Conservation (phyloP, 805 yeast genomes). For the Naumovozyma baii region DNA sequence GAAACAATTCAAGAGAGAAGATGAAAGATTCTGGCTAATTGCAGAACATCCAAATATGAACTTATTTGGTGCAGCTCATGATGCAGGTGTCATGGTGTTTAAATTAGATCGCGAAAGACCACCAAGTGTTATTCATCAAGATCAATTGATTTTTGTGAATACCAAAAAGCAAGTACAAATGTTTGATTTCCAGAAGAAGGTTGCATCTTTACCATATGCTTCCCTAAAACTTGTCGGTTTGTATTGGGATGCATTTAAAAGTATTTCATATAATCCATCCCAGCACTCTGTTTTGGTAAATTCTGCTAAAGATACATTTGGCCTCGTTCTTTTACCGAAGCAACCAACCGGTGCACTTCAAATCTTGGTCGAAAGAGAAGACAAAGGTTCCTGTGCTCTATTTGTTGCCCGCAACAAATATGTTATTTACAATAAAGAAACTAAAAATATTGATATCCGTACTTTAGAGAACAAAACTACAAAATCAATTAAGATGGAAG, state of each 20-base stretch:
- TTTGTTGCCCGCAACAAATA: slow-evolving; percentile 94
- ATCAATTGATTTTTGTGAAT: slow-evolving; percentile 66
- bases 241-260: slow-evolving; percentile 77
- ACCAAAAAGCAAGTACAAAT: slow-evolving; percentile 78
- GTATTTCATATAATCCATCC: slow-evolving; percentile 83
- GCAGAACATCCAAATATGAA: slow-evolving; percentile 85
- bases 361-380: slow-evolving; percentile 70
- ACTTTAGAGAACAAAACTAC: slow-evolving; percentile 77
- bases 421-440: slow-evolving; percentile 60
- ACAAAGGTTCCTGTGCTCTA: slow-evolving; percentile 75
- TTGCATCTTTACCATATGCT: slow-evolving; percentile 65
- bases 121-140: slow-evolving; percentile 53
- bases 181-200: slow-evolving; percentile 57
- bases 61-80: slow-evolving; percentile 93
- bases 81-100: slow-evolving; percentile 95
- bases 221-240: slow-evolving; percentile 78
- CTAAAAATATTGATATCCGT: slow-evolving; percentile 66
- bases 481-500: slow-evolving; percentile 64
- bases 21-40: slow-evolving; percentile 90
- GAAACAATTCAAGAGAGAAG: slow-evolving; percentile 86
- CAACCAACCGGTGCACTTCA: slow-evolving; percentile 91
- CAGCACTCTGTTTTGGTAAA: slow-evolving; percentile 81
- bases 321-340: slow-evolving; percentile 69
- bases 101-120: slow-evolving; percentile 97
- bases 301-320: slow-evolving; percentile 56